Evolutionary conservation across 2,329 filamentous ascomycete genomes (phyloP), one percentile per base, ranked within the genome.

Genomic region (Verticillium tricorpus): DNA sequence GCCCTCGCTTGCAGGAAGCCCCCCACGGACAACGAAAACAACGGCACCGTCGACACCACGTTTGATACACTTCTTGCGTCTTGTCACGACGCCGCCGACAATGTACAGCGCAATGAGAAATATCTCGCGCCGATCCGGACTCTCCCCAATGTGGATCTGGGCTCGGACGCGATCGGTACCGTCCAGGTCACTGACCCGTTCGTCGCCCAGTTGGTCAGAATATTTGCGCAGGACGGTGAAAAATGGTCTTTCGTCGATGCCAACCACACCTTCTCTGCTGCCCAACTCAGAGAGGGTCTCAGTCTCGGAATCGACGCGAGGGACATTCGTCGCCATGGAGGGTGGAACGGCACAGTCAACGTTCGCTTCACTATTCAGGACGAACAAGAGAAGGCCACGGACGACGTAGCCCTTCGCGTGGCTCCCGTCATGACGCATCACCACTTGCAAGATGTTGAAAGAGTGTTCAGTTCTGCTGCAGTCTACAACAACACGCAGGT

Each of bases 361-460:
- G 65, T 72, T 37, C 62, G 64, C 8, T 74, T 78, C 59, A n/a
- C n/a, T 8, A n/a, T 50, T 12, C 9, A 17, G 40, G 40, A 50
- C n/a, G 40, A 12, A 7, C 7, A 50, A 17, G 40, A 50, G 8
- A 8, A 7, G 6, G 40, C 40, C n/a, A 50, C 19, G 7, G 74
- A 75, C 58, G 62, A 55, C 1, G 74, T 78, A 3, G 66, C 65
- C 3, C 63, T 79, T 4, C 72, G 71, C 3, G 69, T 77, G 9
- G 76, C 77, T 1, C 76, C 77, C 0, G 68, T 78, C 2, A 65
- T 78, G 12, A 71, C 69, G 2, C 76, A 78, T 40, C 74, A 78
- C 61, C 74, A 76, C 57, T 59, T 70, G 6, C 73, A 79, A 62
- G 40, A 31, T 5, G 68, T 69, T 0, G 59, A 71, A 9, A 62